Percentiles rank a stretch among this genome's conserved stretches.
phyloP scores from a whole-genome alignment of 1,284 basidiomycete species.

The Cutaneotrichosporon sp. region DNA sequence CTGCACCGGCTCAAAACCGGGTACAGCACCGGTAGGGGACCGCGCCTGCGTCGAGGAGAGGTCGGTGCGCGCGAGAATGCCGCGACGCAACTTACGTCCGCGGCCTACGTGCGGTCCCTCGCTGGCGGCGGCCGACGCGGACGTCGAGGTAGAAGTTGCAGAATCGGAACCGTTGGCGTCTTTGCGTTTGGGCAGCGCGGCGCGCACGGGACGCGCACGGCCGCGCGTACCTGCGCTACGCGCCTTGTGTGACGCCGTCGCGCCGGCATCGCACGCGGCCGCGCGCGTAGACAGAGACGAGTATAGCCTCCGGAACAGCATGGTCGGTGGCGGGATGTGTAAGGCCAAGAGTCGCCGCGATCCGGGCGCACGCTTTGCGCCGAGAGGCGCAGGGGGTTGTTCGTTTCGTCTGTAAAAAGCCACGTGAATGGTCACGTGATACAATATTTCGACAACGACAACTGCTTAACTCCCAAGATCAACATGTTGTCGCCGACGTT shows the following conservation, averaged over 20 bases:
- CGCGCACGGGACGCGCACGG: conserved; percentile 16
- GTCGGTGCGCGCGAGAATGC: conserved; percentile 8
- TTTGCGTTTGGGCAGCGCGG: conserved; percentile 5
- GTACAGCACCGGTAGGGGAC: not conserved
- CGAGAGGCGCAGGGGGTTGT: not conserved
- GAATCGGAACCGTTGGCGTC: not conserved
- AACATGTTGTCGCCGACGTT: not conserved
- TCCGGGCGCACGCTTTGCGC: conserved; percentile 2
- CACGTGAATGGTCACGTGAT: conserved; percentile 2
- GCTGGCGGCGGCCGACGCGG: conserved; percentile 1
- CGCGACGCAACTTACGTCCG: conserved; percentile 18
- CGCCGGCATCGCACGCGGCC: not conserved
- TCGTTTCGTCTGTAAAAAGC: not conserved
- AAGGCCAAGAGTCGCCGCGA: not conserved
- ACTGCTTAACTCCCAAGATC: not conserved
- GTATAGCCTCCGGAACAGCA: conserved; percentile 35
- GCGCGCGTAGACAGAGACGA: conserved; percentile 22
- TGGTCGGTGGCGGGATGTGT: conserved; percentile 10
- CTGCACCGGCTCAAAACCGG: conserved; percentile 8
- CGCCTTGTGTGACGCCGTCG: conserved; percentile 1
- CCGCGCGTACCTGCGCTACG: conserved; percentile 12
- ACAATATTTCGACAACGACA: not conserved
- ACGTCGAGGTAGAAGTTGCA: not conserved
- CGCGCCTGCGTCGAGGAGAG: conserved; percentile 14
- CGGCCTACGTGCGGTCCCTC: conserved; percentile 1